Evolutionary conservation across 441 rosid species (phyloP).

Genomic region (Cnidoscolus chayamansa): DNA sequence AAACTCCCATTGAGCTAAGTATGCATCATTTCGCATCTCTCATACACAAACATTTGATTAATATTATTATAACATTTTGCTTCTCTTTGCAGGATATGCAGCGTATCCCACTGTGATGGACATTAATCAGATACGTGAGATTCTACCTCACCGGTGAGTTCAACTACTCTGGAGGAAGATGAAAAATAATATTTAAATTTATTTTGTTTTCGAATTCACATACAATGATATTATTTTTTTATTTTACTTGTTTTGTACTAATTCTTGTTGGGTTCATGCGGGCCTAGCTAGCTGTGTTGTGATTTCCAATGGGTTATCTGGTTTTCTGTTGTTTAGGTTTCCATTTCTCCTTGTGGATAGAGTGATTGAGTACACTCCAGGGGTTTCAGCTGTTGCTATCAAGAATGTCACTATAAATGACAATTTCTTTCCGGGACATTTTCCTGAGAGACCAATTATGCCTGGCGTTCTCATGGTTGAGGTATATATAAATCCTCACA

Average conservation of each 20-base stretch:
- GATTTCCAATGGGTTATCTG: not conserved
- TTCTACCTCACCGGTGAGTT: conserved; percentile 75
- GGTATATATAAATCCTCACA: conserved; percentile 26
- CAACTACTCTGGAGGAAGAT: not conserved
- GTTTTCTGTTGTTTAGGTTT: conserved; percentile 41
- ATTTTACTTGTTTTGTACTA: not conserved
- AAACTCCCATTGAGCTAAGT: conserved; percentile 70
- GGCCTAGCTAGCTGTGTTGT: not conserved
- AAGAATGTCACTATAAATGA: conserved; percentile 93
- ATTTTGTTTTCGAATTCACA: not conserved
- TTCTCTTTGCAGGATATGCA: conserved; percentile 44
- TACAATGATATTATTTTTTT: too few relatives aligned
- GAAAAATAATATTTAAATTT: not conserved
- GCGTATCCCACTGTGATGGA: conserved; percentile 88
- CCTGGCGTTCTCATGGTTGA: conserved; percentile 97
- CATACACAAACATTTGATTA: not conserved
- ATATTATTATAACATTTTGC: not conserved
- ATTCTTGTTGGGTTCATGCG: not conserved
- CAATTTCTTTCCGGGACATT: conserved; percentile 92
- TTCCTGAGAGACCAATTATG: conserved; percentile 90
- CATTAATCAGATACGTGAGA: conserved; percentile 79
- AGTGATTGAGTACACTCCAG: conserved; percentile 82
- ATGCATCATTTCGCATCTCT: not conserved
- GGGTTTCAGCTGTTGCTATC: conserved; percentile 82
- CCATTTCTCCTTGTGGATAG: conserved; percentile 93